Conservation (phyloP, 78 protist species). For the Tieghemostelium lacteum region DNA sequence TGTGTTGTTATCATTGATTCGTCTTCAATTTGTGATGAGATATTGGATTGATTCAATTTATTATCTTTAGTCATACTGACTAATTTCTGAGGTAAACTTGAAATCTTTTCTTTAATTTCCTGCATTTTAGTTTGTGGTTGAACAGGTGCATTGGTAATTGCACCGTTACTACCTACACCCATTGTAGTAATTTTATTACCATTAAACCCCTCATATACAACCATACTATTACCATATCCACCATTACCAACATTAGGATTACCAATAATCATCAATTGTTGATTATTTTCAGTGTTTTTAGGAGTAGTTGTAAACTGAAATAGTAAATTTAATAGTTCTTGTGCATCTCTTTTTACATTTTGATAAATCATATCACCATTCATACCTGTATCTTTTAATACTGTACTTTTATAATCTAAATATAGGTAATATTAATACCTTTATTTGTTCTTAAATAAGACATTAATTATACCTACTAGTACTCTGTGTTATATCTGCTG, state of each 20-base stretch:
- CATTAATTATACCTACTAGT: conserved; percentile 4
- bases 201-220: conserved; percentile 4
- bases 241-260: background rate
- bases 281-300: background rate
- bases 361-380: conserved; percentile 22
- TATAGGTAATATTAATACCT: background rate
- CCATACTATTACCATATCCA: background rate
- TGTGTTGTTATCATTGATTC: background rate
- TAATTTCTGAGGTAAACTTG: background rate
- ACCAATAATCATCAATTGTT: background rate
- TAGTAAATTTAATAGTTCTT: conserved; percentile 37
- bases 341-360: conserved; percentile 34
- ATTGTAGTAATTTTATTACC: background rate
- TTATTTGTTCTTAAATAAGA: background rate
- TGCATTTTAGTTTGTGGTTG: conserved; percentile 40
- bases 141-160: conserved; percentile 56
- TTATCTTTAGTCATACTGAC: background rate
- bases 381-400: no score
- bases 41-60: no score
- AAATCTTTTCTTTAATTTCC: conserved; percentile 23
- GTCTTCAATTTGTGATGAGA: background rate
- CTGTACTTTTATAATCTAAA: conserved; percentile 6
- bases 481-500: conserved; percentile 3
- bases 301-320: conserved; percentile 16
- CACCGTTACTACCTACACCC: conserved; percentile 25